Evolutionary conservation across 2,329 filamentous ascomycete species (phyloP).

Genomic region (Fusarium albidum): DNA sequence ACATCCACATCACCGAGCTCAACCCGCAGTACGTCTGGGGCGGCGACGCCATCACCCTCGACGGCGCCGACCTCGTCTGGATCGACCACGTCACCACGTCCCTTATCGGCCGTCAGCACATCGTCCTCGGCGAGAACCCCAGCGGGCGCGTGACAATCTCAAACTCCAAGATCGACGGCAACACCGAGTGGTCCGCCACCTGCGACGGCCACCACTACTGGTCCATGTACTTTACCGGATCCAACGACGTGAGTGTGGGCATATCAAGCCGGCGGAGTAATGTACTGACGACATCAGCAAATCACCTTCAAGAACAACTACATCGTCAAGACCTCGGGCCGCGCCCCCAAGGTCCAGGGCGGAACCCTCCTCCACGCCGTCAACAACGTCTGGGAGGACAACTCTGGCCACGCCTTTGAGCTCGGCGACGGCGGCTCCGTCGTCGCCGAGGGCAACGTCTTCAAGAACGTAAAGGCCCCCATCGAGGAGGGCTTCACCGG

Average conservation of each 20-base stretch:
- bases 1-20: conserved; percentile 61
- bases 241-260: conserved; percentile 55
- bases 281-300: conserved; percentile 8
- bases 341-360: conserved; percentile 64
- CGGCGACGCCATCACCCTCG: conserved; percentile 64
- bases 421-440: conserved; percentile 53
- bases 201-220: conserved; percentile 70
- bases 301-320: conserved; percentile 69
- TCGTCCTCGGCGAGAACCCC: conserved; percentile 63
- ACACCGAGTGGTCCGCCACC: conserved; percentile 61
- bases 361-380: conserved; percentile 65
- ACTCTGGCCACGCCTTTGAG: conserved; percentile 66
- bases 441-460: conserved; percentile 65
- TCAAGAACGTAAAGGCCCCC: conserved; percentile 59
- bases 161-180: conserved; percentile 67
- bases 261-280: too few relatives aligned
- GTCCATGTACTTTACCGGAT: conserved; percentile 65
- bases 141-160: conserved; percentile 66
- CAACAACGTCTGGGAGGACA: conserved; percentile 69
- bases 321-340: conserved; percentile 65
- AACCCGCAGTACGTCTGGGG: conserved; percentile 68
- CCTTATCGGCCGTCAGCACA: conserved; percentile 66
- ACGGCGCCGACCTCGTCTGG: conserved; percentile 56
- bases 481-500: conserved; percentile 47
- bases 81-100: conserved; percentile 65